Evolutionary conservation across 805 yeast species (phyloP).

Genomic region (Lipomyces orientalis): DNA sequence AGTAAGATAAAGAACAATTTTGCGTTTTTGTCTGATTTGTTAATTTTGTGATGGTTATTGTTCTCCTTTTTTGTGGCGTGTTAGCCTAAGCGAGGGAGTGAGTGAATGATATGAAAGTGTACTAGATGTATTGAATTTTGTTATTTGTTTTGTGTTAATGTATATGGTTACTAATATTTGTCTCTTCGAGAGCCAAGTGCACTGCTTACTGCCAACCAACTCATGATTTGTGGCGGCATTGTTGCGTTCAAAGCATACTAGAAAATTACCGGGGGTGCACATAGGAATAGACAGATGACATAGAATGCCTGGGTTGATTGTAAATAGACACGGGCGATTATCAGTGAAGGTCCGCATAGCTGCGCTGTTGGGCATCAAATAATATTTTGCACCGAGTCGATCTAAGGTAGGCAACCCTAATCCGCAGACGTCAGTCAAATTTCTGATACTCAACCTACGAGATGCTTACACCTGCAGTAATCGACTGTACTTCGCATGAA

Average conservation of each 20-base stretch:
- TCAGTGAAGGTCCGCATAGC: not conserved
- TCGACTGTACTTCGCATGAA: too few relatives aligned
- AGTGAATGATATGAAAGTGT: constrained; percentile 1
- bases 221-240: not conserved
- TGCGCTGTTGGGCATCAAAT: not conserved
- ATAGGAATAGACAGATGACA: too few relatives aligned
- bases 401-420: not conserved
- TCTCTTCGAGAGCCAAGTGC: too few relatives aligned
- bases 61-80: not conserved
- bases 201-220: too few relatives aligned
- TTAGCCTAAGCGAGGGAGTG: not conserved
- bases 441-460: too few relatives aligned
- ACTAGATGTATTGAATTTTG: not conserved
- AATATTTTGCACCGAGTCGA: too few relatives aligned
- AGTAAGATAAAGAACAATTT: constrained; percentile 2
- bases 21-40: not conserved
- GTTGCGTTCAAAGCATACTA: not conserved
- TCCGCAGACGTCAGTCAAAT: not conserved
- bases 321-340: too few relatives aligned
- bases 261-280: too few relatives aligned
- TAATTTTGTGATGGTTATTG: not conserved
- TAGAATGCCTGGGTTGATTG: too few relatives aligned
- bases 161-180: not conserved
- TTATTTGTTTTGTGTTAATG: not conserved
- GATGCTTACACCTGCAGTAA: too few relatives aligned